A percentile compares a stretch with the other conserved stretches of the same genome.
Evolutionary conservation across 108 stramenopile species (phyloP).

Genomic region (Fragilaria radians): DNA sequence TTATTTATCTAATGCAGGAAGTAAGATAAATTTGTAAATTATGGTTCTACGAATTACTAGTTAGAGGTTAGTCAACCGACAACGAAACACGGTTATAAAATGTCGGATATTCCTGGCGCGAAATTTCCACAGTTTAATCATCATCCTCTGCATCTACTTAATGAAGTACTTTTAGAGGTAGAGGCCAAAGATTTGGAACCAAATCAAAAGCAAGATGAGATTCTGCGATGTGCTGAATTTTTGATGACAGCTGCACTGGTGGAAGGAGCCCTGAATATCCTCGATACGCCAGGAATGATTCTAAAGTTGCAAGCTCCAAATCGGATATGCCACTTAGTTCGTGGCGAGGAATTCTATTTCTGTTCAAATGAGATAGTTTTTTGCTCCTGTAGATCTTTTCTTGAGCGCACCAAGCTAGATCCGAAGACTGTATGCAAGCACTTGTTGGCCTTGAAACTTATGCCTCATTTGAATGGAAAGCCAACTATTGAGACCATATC

Average conservation of each 20-base stretch:
- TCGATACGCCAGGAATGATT: neutral
- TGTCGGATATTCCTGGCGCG: no score
- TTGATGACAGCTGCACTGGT: neutral
- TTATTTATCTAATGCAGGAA: no score
- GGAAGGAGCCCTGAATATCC: neutral
- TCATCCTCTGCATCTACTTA: no score
- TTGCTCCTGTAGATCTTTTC: conserved; percentile 7
- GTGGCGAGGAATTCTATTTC: neutral
- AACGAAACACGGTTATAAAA: no score
- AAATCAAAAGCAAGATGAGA: no score
- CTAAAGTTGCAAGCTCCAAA: neutral
- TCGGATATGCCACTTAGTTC: neutral
- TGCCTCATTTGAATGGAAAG: neutral
- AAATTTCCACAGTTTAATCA: no score
- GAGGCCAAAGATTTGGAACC: no score
- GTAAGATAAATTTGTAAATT: no score
- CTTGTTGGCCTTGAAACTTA: conserved; percentile 6
- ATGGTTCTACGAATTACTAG: no score
- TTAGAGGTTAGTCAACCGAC: no score
- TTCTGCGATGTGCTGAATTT: neutral
- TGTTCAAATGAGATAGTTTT: conserved; percentile 2
- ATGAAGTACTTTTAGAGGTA: no score
- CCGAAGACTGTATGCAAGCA: conserved; percentile 3
- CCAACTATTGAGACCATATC: neutral
- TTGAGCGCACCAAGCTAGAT: conserved; percentile 5